A percentile compares a stretch with the other conserved stretches of the same genome.
Evolutionary conservation across 1,284 basidiomycete genomes (phyloP).

Genomic region (Sanguinoderma infundibulare): DNA sequence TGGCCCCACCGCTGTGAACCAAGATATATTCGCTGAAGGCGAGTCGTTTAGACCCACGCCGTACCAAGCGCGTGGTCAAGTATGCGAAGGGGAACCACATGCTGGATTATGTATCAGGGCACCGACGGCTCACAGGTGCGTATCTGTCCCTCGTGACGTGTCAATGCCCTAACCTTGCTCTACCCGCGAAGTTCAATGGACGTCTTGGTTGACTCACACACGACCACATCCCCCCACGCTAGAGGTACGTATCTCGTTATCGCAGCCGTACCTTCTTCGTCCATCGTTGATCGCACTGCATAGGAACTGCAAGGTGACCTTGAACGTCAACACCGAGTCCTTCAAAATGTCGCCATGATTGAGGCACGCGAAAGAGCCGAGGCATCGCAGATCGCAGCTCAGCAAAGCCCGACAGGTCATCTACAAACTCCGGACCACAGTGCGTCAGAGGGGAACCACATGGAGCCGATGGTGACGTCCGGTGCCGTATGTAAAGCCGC

Average conservation of each 20-base stretch:
- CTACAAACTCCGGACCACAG: slow-evolving; percentile 2
- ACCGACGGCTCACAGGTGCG: slow-evolving; percentile 32
- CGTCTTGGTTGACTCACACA: slow-evolving; percentile 39
- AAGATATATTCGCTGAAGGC: background rate
- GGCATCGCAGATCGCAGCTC: slow-evolving; percentile 23
- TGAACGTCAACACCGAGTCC: slow-evolving; percentile 32
- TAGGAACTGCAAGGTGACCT: slow-evolving; percentile 35
- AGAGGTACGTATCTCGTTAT: slow-evolving; percentile 19
- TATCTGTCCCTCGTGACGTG: background rate
- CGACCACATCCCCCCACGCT: slow-evolving; percentile 34
- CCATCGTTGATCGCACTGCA: background rate
- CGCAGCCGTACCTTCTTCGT: background rate
- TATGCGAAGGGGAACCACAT: slow-evolving; percentile 34
- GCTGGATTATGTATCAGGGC: slow-evolving; percentile 33
- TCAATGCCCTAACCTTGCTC: background rate
- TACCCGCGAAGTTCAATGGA: slow-evolving; percentile 35
- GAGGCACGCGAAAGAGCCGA: slow-evolving; percentile 35
- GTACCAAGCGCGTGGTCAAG: slow-evolving; percentile 38
- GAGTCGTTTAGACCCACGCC: slow-evolving; percentile 19
- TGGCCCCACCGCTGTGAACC: background rate
- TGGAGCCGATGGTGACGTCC: background rate
- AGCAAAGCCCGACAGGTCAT: slow-evolving; percentile 8
- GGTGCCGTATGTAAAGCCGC: background rate
- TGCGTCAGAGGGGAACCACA: background rate
- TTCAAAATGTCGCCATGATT: slow-evolving; percentile 31